Conservation (phyloP, 495 filamentous ascomycete species). For the Bathelium albidoporum region DNA sequence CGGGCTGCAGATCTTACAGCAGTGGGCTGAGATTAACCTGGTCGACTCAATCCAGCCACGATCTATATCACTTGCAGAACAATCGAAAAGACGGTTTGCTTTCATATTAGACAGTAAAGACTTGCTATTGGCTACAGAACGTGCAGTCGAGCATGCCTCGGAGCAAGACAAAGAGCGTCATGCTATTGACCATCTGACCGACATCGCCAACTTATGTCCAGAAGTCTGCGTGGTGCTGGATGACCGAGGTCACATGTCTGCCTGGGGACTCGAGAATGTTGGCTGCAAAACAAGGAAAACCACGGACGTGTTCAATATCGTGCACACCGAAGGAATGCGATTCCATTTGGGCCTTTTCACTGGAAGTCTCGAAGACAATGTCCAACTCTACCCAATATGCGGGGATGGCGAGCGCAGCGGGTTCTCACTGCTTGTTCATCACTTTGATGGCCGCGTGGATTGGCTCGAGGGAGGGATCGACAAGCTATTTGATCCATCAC, state of each 20-base stretch:
- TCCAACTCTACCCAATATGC: slow-evolving; percentile 66
- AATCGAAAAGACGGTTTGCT: slow-evolving; percentile 49
- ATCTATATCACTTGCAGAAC: slow-evolving; percentile 26
- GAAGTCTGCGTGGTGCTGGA: slow-evolving; percentile 85
- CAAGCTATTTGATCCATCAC: slow-evolving; percentile 63
- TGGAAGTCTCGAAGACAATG: slow-evolving; percentile 42
- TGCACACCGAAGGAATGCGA: slow-evolving; percentile 62
- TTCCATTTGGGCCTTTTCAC: slow-evolving; percentile 26
- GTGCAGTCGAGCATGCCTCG: slow-evolving; percentile 53
- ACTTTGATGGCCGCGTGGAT: slow-evolving; percentile 75
- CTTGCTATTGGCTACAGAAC: slow-evolving; percentile 46
- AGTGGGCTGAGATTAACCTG: slow-evolving; percentile 81
- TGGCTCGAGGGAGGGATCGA: slow-evolving; percentile 74
- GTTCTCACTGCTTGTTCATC: slow-evolving; percentile 70
- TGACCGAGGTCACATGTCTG: slow-evolving; percentile 76
- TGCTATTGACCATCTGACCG: slow-evolving; percentile 72
- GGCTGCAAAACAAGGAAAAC: slow-evolving; percentile 48
- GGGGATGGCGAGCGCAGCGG: slow-evolving; percentile 46
- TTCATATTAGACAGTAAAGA: slow-evolving; percentile 33
- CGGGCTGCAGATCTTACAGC: slow-evolving; percentile 56
- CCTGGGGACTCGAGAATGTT: slow-evolving; percentile 88
- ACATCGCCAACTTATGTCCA: slow-evolving; percentile 73
- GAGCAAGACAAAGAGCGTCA: slow-evolving; percentile 53
- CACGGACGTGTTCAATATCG: slow-evolving; percentile 71
- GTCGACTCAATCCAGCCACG: slow-evolving; percentile 58